Base-by-base conservation (phyloP, 805 yeast species). In the Torulaspora quercuum region DNA sequence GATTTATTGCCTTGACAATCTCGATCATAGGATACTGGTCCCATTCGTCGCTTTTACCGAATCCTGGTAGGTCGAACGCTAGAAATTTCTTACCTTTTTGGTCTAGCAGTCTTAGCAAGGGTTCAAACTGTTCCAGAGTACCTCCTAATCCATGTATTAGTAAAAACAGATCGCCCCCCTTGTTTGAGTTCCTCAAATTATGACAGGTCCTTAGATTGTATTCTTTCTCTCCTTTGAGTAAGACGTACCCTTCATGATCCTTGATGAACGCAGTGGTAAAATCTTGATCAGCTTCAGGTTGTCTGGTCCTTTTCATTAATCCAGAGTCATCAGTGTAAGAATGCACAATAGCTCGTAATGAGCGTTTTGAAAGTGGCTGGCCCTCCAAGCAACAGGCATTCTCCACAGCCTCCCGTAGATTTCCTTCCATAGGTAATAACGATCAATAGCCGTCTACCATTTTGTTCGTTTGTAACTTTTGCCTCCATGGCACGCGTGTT, bases 81-180 rank as follows among this genome's bases (percentile, higher is more conserved):
- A 83, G 53, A 12, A 87, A 72, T 38, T 76, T 80, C 42, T 77
- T 73, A 44, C 78, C 73, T 46, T 75, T 78, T 21, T 81, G 64
- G 46, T 84, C 74, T 34, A 76, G 66, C 17, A 77, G 79, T 6
- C 55, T 37, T 55, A 85, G 61, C 24, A 85, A 63, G 1, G 81
- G 78, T 51, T 84, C 92, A 57, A 89, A 89, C 57, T 88, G 96
- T 14, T 86, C 76, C 55, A 84, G 66, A 49, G 80, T 90, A 2
- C 97, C 97, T 1, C 97, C 97, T 13, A 90, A 60, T 0, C 97
- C 97, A 64, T 88, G 97, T 12, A 89, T 54, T 39, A 87, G 75
- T 2, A 86, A 61, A 5, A 82, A 59, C 2, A 79, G 64, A 5
- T 30, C 29, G 3, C 32, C 24, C 14, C 27, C 37, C 13, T 10